Base-by-base conservation (phyloP, 1,284 basidiomycete species). In the Abortiporus biennis region DNA sequence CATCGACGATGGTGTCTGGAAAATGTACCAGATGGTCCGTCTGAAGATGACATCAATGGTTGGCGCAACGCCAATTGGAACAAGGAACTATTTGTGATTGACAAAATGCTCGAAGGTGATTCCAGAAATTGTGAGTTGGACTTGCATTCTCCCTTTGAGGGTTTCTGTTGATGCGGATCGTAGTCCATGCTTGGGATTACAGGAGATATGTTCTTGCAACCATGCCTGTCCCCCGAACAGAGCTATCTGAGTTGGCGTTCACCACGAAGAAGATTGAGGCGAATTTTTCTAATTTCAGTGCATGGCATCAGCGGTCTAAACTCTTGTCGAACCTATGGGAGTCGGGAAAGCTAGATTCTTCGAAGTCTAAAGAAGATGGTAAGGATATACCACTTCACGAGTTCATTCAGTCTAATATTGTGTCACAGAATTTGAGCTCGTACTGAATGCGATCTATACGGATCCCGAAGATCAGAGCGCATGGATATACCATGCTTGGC, bases 401-500 rank as follows among this genome's bases (percentile, higher is more conserved):
- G 31, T 40, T 36, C 24, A 8, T n/a, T 13, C 4, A n/a, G 46
- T 29, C 17, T 3, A 15, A 11, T 38, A 19, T 38, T 16, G 24
- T 23, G 22, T 20, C 37, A 36, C 57, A 92, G 96, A 99, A 58
- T 90, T 95, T 55, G 91, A 95, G 36, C 72, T 97, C 9, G 84
- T 97, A 16, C 79, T 85, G 50, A 92, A 96, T 56, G 96, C 95
- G 0, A 79, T 99, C 67, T 99, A 92, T 66, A 97, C 94, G 0
- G 95, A 98, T 59, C 96, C 96, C 1, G 78, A 80, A 37, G 96
- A 99, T 62, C 93, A 97, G 62, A 93, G 90, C 47, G 92, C 92
- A 0, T 99, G 96, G 96, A 80, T 98, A 43, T 99, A 99, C 61
- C 96, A 99, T 57, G 79, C 92, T 13, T 99, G 95, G 94, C 74